phyloP scores from a whole-genome alignment of 495 filamentous ascomycete species.

The Tirmania nivea region DNA sequence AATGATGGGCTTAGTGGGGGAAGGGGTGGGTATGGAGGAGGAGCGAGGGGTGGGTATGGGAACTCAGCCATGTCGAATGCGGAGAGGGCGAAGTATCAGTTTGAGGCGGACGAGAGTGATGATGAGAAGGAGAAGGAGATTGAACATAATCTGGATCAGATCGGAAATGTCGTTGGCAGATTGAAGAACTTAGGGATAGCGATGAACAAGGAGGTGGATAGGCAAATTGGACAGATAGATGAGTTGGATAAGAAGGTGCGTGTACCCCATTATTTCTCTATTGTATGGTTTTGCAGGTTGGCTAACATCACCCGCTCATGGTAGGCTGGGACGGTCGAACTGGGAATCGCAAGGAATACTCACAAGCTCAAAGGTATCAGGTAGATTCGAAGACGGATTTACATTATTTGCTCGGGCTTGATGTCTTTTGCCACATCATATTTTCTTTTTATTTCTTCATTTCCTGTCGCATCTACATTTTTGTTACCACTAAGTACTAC shows the following conservation, averaged over 20 bases:
- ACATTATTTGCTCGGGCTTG: no score
- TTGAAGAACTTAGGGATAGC: slow-evolving; percentile 47
- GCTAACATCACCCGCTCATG: not conserved
- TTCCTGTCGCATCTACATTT: no score
- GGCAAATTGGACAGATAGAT: slow-evolving; percentile 52
- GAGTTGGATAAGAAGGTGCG: slow-evolving; percentile 49
- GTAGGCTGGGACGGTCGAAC: not conserved
- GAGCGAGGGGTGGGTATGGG: not conserved
- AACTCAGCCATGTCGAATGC: slow-evolving; percentile 28
- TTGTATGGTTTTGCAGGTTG: not conserved
- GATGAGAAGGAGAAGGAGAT: slow-evolving; percentile 58
- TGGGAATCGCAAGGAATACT: not conserved
- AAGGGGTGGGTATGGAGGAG: slow-evolving; percentile 5
- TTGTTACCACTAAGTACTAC: no score
- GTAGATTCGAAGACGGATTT: no score
- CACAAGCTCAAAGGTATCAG: not conserved
- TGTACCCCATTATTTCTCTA: not conserved
- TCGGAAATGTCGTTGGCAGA: slow-evolving; percentile 35
- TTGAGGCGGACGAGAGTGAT: slow-evolving; percentile 54
- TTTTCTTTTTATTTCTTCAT: no score
- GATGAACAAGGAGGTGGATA: slow-evolving; percentile 50
- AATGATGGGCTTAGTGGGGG: slow-evolving; percentile 35
- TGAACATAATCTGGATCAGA: slow-evolving; percentile 38
- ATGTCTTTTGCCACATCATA: no score
- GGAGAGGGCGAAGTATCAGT: slow-evolving; percentile 56